Base-by-base conservation (phyloP, 2,329 filamentous ascomycete genomes). In the Alternaria ventricosa region DNA sequence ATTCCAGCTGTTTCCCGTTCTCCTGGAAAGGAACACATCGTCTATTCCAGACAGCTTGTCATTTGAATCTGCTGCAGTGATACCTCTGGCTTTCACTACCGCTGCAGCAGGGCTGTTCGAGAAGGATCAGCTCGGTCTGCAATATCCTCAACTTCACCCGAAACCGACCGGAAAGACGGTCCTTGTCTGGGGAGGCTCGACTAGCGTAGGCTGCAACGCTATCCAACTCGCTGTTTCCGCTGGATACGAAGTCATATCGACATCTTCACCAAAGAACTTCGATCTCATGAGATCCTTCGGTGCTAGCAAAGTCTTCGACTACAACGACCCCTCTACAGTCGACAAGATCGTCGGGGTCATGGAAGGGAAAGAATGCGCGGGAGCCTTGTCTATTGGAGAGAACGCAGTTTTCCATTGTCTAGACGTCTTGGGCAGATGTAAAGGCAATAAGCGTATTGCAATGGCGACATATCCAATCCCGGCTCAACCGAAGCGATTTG, bases 1-100 rank as follows among this genome's bases (percentile, higher is more conserved):
- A 55, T 88, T 88, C 71, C 84, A 82, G 10, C 81, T 87, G 63
- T 86, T 86, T 65, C 79, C 83, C 25, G 77, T 85, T 4, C 82
- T 79, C 6, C 86, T 84, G 66, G 84, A 80, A 3, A 82, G 83
- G 51, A 49, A 85, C 0, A 75, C 79, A 49, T 78, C 83, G 46
- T 80, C 79, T 25, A 80, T 87, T 11, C 86, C 86, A 5, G 80
- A 84, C n/a, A 70, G 70, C 43, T 50, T 87, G 61, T 80, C 75
- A 47, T 83, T 82, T 65, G 57, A 60, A 33, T 81, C 83, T 28
- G 86, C 84, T 1, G 78, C 81, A 2, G 85, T 84, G 2, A 72
- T 87, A 1, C 49, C 49, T 7, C 60, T 68, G 3, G 53, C 47
- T 10, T 50, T 68, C 27, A 57, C 63, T 5, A 71, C 68, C 2